phyloP scores from a whole-genome alignment of 495 filamentous ascomycete genomes.

The Glarea lozoyensis region DNA sequence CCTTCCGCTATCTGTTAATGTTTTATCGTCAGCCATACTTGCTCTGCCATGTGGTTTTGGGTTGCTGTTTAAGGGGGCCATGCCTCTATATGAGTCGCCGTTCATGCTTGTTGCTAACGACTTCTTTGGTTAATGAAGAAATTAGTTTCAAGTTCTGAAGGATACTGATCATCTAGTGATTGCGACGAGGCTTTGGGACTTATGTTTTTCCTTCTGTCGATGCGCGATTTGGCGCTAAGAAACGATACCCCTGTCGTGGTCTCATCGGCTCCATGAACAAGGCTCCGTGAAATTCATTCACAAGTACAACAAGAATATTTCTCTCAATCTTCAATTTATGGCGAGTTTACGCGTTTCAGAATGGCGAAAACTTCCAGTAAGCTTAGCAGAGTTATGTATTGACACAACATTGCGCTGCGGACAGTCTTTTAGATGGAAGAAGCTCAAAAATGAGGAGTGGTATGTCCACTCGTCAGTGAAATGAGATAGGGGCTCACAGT shows the following conservation, averaged over 20 bases:
- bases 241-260: constrained; percentile 3
- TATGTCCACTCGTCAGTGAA: constrained; percentile 19
- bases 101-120: constrained; percentile 62
- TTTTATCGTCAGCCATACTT: constrained; percentile 24
- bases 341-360: constrained; percentile 29
- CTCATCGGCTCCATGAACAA: not conserved
- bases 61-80: constrained; percentile 23
- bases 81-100: constrained; percentile 80
- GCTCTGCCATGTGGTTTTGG: constrained; percentile 24
- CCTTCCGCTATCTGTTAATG: constrained; percentile 51
- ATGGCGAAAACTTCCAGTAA: constrained; percentile 77
- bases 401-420: constrained; percentile 87
- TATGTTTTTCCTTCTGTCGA: not conserved
- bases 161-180: not conserved
- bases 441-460: constrained; percentile 75
- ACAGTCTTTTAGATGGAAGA: constrained; percentile 91
- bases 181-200: constrained; percentile 7
- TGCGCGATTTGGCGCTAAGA: constrained; percentile 3
- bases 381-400: constrained; percentile 74
- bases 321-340: constrained; percentile 5
- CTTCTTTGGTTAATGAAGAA: not conserved
- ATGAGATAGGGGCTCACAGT: constrained; percentile 7
- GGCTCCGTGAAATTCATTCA: not conserved
- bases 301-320: not conserved
- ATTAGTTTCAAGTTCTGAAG: not conserved